A percentile compares a stretch with the other conserved stretches of the same genome.
Conservation (phyloP, 108 stramenopile species). For the Cyclotella choctawhatcheeana region DNA sequence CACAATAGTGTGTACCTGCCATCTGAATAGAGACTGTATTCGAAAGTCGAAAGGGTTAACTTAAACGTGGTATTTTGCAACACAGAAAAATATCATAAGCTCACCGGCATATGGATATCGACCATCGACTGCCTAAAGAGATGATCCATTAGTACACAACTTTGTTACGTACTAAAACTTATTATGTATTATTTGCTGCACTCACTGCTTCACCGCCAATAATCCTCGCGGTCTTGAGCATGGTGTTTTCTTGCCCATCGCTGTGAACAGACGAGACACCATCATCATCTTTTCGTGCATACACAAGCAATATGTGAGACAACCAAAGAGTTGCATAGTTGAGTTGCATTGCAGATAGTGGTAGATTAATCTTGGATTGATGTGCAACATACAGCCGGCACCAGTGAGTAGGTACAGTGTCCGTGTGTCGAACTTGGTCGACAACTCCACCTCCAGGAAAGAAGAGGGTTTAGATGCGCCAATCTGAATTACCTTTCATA, state of each 20-base stretch:
- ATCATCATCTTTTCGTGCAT: background rate
- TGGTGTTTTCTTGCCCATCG: background rate
- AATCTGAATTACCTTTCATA: no score
- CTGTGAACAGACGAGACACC: background rate
- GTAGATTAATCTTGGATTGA: no score
- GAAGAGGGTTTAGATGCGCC: no score
- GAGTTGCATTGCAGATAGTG: background rate
- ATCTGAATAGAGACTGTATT: slow-evolving; percentile 8
- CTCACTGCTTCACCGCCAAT: background rate
- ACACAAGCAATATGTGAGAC: background rate
- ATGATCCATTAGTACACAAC: background rate
- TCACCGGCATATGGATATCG: slow-evolving; percentile 16
- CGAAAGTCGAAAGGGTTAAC: background rate
- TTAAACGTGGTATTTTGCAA: no score
- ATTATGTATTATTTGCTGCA: background rate
- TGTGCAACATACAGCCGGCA: no score
- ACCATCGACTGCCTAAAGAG: slow-evolving; percentile 5
- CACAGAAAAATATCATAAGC: background rate
- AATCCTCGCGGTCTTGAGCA: background rate
- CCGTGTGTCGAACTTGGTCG: no score
- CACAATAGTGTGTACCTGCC: background rate
- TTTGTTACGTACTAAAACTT: no score
- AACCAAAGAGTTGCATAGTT: background rate
- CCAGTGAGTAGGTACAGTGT: no score
- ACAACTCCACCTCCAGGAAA: no score